phyloP scores from a whole-genome alignment of 2,329 filamentous ascomycete genomes.

The Rachicladosporium sp. region DNA sequence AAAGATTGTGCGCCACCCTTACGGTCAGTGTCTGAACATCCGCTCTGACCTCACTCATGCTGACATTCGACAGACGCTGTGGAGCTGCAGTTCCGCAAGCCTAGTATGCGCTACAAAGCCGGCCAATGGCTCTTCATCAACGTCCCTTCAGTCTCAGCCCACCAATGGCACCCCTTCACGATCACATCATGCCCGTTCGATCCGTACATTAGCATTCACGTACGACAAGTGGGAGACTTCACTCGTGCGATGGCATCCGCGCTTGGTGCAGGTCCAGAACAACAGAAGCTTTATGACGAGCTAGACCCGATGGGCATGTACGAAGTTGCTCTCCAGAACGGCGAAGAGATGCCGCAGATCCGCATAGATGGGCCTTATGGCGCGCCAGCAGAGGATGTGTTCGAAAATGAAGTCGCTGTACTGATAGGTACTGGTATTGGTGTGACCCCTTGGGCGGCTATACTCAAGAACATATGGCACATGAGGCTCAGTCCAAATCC shows the following conservation, averaged over 20 bases:
- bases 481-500: constrained; percentile 81
- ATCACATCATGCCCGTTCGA: constrained; percentile 97
- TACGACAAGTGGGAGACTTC: constrained; percentile 94
- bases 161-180: constrained; percentile 98
- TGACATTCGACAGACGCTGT: constrained; percentile 56
- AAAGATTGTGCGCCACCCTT: constrained; percentile 89
- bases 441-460: constrained; percentile 75
- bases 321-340: constrained; percentile 87
- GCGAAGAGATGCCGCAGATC: constrained; percentile 79
- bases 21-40: constrained; percentile 45
- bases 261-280: constrained; percentile 77
- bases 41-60: constrained; percentile 5
- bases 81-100: constrained; percentile 94
- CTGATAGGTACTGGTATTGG: constrained; percentile 79
- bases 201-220: constrained; percentile 84
- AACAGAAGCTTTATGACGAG: constrained; percentile 79
- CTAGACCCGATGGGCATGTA: constrained; percentile 95
- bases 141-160: constrained; percentile 71
- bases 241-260: constrained; percentile 88
- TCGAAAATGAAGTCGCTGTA: constrained; percentile 80
- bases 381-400: constrained; percentile 93
- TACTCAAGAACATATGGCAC: constrained; percentile 97
- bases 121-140: constrained; percentile 98
- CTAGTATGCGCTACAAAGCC: constrained; percentile 94
- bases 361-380: constrained; percentile 93